A percentile compares a stretch with the other conserved stretches of the same genome.
phyloP scores from a whole-genome alignment of 1,139 yeast genomes.

The Kodamaea derodonti region DNA sequence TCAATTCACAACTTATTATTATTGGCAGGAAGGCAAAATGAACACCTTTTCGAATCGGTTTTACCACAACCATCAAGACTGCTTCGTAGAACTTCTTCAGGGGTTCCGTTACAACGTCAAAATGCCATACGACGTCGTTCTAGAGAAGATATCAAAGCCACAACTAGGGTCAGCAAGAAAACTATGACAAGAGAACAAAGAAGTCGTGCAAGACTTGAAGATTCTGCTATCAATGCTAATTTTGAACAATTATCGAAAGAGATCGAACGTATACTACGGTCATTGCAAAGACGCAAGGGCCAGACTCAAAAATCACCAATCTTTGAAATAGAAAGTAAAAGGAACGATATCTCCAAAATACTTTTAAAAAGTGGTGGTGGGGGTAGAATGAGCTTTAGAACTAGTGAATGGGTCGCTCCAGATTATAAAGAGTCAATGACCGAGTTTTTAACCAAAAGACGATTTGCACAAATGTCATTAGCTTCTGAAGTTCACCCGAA shows the following conservation, averaged over 20 bases:
- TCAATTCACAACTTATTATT: slow-evolving; percentile 4
- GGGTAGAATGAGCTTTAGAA: slow-evolving; percentile 3
- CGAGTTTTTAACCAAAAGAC: slow-evolving; percentile 16
- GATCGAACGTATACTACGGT: slow-evolving; percentile 1
- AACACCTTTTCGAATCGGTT: slow-evolving; percentile 1
- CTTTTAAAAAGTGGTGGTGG: slow-evolving; percentile 1
- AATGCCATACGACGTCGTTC: slow-evolving; percentile 12
- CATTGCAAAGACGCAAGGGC: slow-evolving; percentile 1
- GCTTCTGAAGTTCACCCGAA: not conserved
- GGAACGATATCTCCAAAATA: slow-evolving; percentile 3
- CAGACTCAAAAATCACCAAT: slow-evolving; percentile 6
- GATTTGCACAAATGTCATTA: slow-evolving; percentile 11
- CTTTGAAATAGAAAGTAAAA: slow-evolving; percentile 4
- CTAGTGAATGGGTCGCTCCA: slow-evolving; percentile 8
- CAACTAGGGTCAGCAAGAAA: not conserved
- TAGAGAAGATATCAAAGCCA: not conserved
- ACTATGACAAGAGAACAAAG: slow-evolving; percentile 1
- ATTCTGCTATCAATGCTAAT: slow-evolving; percentile 1
- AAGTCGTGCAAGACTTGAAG: slow-evolving; percentile 1
- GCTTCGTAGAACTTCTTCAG: slow-evolving; percentile 1
- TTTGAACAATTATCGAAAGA: slow-evolving; percentile 4
- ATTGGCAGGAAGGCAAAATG: slow-evolving; percentile 5
- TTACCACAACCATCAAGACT: slow-evolving; percentile 1
- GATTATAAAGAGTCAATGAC: slow-evolving; percentile 21
- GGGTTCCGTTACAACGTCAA: slow-evolving; percentile 13